These are phyloP conservation scores for Scheffersomyces stipitis DNA, from an alignment of 805 yeast genomes.

Conservation along the genomic window DNA sequence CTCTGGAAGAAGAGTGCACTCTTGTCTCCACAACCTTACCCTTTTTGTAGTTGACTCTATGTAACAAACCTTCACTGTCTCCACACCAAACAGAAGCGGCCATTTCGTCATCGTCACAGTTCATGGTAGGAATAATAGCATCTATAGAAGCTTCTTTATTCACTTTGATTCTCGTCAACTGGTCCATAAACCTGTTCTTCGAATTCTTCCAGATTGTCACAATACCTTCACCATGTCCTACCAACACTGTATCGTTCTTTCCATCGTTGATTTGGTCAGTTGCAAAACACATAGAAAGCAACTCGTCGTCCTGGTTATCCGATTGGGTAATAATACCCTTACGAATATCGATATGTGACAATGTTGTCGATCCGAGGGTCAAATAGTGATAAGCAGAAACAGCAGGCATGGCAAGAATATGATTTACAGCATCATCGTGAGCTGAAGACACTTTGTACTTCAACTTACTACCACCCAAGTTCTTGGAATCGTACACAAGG, in stretches of 20 bases:
- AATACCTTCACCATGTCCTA: slow-evolving; percentile 91
- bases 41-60: slow-evolving; percentile 61
- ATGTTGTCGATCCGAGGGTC: slow-evolving; percentile 78
- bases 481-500: slow-evolving; percentile 58
- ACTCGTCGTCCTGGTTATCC: slow-evolving; percentile 93
- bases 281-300: slow-evolving; percentile 70
- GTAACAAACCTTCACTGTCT: slow-evolving; percentile 70
- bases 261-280: slow-evolving; percentile 47
- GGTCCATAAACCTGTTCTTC: slow-evolving; percentile 71
- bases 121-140: slow-evolving; percentile 58
- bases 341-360: slow-evolving; percentile 76
- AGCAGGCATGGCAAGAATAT: slow-evolving; percentile 66
- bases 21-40: slow-evolving; percentile 68
- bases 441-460: slow-evolving; percentile 51
- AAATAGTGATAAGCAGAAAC: slow-evolving; percentile 77
- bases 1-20: slow-evolving; percentile 52
- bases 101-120: slow-evolving; percentile 46
- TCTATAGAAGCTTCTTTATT: slow-evolving; percentile 73
- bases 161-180: slow-evolving; percentile 71
- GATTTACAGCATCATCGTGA: slow-evolving; percentile 79
- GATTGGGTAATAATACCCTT: slow-evolving; percentile 64
- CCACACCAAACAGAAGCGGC: slow-evolving; percentile 70
- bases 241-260: slow-evolving; percentile 62
- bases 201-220: slow-evolving; percentile 82
- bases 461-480: slow-evolving; percentile 38